A percentile compares a stretch with the other conserved stretches of the same genome.
These are phyloP conservation scores for Fusarium scirpi DNA, from an alignment of 2,329 filamentous ascomycete genomes.

Conservation along the genomic window DNA sequence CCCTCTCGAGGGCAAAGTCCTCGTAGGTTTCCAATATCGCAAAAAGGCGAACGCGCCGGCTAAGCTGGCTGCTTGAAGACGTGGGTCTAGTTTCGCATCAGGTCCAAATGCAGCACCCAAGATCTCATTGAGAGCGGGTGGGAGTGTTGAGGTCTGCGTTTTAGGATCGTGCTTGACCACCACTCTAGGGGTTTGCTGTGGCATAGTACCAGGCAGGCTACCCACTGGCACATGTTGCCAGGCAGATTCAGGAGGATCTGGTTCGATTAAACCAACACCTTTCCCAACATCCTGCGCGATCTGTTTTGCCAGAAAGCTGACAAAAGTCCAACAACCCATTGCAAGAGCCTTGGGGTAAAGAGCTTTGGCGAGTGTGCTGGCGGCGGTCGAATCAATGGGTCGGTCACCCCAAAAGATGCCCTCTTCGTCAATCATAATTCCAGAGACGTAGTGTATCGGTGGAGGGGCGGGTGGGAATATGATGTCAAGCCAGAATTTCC, in stretches of 20 bases:
- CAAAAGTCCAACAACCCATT: constrained; percentile 64
- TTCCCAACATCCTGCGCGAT: constrained; percentile 58
- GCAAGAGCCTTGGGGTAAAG: constrained; percentile 67
- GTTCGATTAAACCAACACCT: constrained; percentile 58
- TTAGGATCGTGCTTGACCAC: constrained; percentile 43
- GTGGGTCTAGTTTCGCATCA: constrained; percentile 52
- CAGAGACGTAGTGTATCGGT: constrained; percentile 68
- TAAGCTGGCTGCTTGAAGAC: constrained; percentile 50
- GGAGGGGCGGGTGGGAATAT: constrained; percentile 70
- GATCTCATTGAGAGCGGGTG: constrained; percentile 43
- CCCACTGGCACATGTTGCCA: constrained; percentile 51
- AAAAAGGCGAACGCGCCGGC: constrained; percentile 53
- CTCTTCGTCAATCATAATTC: constrained; percentile 63
- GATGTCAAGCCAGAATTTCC: constrained; percentile 70
- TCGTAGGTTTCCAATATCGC: constrained; percentile 61
- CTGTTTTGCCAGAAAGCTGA: constrained; percentile 60
- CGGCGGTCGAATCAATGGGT: constrained; percentile 61
- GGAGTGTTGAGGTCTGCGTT: constrained; percentile 41
- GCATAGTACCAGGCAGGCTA: constrained; percentile 36
- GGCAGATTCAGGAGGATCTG: constrained; percentile 44
- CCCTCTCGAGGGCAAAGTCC: constrained; percentile 61
- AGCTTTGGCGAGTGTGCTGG: constrained; percentile 59
- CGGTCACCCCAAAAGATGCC: constrained; percentile 61
- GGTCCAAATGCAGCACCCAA: constrained; percentile 45
- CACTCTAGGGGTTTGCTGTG: constrained; percentile 43